Evolutionary conservation across 805 yeast species (phyloP).

Genomic region (Suhomyces emberorum): DNA sequence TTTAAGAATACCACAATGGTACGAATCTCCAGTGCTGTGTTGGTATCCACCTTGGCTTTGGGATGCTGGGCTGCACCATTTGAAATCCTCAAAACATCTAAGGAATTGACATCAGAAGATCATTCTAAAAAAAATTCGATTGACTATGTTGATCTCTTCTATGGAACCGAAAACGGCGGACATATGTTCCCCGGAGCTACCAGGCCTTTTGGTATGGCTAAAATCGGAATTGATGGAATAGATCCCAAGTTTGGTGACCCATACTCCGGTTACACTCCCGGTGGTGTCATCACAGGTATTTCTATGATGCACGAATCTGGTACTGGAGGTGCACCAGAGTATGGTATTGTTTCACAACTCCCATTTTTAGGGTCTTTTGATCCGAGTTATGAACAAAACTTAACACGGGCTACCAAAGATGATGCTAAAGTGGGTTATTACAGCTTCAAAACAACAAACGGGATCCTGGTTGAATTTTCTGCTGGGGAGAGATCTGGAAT

Average conservation of each 20-base stretch:
- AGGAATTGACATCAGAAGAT: too few relatives aligned
- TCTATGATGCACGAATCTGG: constrained; percentile 40
- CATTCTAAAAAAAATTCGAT: constrained; percentile 3
- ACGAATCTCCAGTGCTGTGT: too few relatives aligned
- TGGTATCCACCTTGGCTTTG: too few relatives aligned
- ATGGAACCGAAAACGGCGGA: constrained; percentile 33
- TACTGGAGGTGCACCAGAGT: constrained; percentile 38
- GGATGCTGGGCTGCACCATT: too few relatives aligned
- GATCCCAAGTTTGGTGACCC: constrained; percentile 22
- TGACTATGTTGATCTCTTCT: constrained; percentile 28
- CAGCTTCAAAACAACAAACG: constrained; percentile 16
- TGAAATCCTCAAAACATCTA: too few relatives aligned
- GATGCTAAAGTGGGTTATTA: constrained; percentile 23
- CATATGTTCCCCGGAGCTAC: constrained; percentile 35
- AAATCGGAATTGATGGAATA: constrained; percentile 31
- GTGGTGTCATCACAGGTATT: constrained; percentile 28
- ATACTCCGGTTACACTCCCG: constrained; percentile 31
- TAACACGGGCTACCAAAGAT: constrained; percentile 16
- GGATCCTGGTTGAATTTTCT: constrained; percentile 24
- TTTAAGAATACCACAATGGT: too few relatives aligned
- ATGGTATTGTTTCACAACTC: constrained; percentile 31
- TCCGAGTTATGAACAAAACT: constrained; percentile 8
- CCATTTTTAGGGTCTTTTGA: constrained; percentile 20
- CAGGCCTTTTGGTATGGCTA: constrained; percentile 37
- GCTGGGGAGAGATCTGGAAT: constrained; percentile 25